Base-by-base conservation (phyloP, 2,329 filamentous ascomycete species). In the Fusarium sp. region DNA sequence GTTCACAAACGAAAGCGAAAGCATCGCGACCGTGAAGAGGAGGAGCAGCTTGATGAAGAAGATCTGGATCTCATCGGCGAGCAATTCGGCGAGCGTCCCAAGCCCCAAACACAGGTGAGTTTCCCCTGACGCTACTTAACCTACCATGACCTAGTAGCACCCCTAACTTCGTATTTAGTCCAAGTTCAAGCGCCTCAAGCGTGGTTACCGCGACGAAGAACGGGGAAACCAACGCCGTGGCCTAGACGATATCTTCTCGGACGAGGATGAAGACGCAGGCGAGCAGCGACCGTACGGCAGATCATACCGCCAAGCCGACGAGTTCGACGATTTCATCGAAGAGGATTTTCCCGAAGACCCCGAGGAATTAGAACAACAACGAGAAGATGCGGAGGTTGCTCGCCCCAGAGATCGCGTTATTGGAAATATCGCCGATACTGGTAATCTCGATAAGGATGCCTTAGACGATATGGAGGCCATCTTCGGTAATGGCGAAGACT, bases 151-250 rank as follows among this genome's bases (percentile, higher is more conserved):
- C 40, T 32, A 18, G 33, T n/a, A 35, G 35, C 61, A 25, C 30
- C 56, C 49, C 67, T 61, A 56, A 38, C 67, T 28, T 35, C 28
- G 25, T 30, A 40, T 52, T 21, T 25, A 97, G 92, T 92, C 92
- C 75, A 97, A 97, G 81, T 97, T 97, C 87, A 99, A 99, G 84
- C 93, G 96, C 44, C 90, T 99, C 62, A 99, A 98, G 87, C 94
- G 94, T 74, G 96, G 96, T 61, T 94, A 96, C 74, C 89, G 93
- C 69, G 92, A 92, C 72, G 90, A 89, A 63, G 89, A 94, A 56
- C 88, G 90, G 28, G 86, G 86, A 32, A 86, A 85, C 75, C 88
- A 91, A 73, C 88, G 91, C 44, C 92, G 92, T 69, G 94, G 93
- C 30, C 89, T 98, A 21, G 92, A 95, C 75, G 92, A 98, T 76